phyloP scores from a whole-genome alignment of 768 basidiomycete species.

The Rhodotorula diobovata region DNA sequence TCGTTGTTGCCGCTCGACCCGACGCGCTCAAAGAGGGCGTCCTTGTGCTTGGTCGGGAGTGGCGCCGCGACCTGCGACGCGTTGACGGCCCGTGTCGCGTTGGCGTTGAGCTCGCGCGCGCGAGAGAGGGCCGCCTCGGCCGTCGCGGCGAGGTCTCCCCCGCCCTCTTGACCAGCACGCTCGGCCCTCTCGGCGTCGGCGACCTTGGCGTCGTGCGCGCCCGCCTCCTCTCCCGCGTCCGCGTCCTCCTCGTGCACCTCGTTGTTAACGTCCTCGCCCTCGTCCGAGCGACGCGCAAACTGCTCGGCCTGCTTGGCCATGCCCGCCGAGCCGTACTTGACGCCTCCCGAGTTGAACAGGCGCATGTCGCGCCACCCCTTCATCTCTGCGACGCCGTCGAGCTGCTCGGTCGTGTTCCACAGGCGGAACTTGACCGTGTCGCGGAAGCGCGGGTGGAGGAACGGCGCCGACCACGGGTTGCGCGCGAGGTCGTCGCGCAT shows the following conservation, averaged over 20 bases:
- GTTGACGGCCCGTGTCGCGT: constrained; percentile 2
- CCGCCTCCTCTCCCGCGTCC: not conserved
- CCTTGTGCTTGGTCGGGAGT: constrained; percentile 38
- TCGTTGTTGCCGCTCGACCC: constrained; percentile 76
- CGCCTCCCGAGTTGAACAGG: constrained; percentile 82
- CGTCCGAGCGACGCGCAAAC: constrained; percentile 17
- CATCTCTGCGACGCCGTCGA: constrained; percentile 85
- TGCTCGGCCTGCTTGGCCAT: constrained; percentile 23
- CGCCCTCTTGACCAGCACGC: constrained; percentile 1
- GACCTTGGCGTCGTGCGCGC: constrained; percentile 19
- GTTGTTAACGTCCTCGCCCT: constrained; percentile 19
- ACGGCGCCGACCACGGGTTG: constrained; percentile 92
- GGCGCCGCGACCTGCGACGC: not conserved
- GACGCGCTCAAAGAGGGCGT: constrained; percentile 68
- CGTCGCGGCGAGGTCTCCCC: constrained; percentile 7
- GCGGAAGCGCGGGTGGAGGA: constrained; percentile 86
- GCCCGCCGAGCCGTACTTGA: constrained; percentile 53
- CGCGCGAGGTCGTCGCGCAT: constrained; percentile 72
- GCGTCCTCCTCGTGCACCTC: not conserved
- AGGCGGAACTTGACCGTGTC: constrained; percentile 90
- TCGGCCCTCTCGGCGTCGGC: constrained; percentile 22
- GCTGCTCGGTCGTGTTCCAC: constrained; percentile 97
- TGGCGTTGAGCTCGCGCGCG: constrained; percentile 13
- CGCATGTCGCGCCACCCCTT: constrained; percentile 76
- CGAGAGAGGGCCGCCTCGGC: constrained; percentile 24